Percentiles rank a stretch among this genome's conserved stretches.
Conservation (phyloP, 2,329 filamentous ascomycete species). For the Helotiales sp. region DNA sequence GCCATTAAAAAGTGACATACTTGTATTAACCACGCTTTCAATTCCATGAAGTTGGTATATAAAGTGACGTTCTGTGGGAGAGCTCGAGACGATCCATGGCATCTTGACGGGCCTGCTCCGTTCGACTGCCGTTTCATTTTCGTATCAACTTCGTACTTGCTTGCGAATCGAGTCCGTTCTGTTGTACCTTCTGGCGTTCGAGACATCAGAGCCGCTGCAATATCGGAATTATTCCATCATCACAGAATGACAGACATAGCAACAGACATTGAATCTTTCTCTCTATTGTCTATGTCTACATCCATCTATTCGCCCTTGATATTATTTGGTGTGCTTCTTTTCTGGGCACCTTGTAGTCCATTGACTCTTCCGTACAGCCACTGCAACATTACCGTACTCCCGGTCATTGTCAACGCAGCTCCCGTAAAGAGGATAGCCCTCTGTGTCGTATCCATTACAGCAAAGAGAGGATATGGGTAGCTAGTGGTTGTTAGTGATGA, state of each 20-base stretch:
- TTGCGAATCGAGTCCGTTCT: too few species aligned
- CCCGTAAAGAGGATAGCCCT: slow-evolving; percentile 67
- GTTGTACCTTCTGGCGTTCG: too few species aligned
- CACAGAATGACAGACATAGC: too few species aligned
- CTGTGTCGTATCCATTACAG: slow-evolving; percentile 62
- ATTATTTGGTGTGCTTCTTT: slow-evolving; percentile 26
- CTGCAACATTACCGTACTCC: slow-evolving; percentile 67
- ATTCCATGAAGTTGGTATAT: too few species aligned
- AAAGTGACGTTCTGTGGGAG: too few species aligned
- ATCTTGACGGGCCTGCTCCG: too few species aligned
- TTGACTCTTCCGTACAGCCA: slow-evolving; percentile 69
- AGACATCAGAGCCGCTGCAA: neutral
- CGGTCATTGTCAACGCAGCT: slow-evolving; percentile 71
- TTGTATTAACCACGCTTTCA: too few species aligned
- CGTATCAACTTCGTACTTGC: too few species aligned
- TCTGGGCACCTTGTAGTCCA: slow-evolving; percentile 47
- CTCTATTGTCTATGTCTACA: neutral
- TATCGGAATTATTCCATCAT: neutral
- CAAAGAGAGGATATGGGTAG: slow-evolving; percentile 88
- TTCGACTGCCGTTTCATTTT: too few species aligned
- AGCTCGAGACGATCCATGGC: too few species aligned
- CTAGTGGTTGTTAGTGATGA: slow-evolving; percentile 39
- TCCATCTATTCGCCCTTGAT: slow-evolving; percentile 28
- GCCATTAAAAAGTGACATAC: too few species aligned
- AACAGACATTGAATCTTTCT: neutral